Evolutionary conservation across 345 rosid genomes (phyloP), one percentile per base, ranked within the genome.

Genomic region (Citrus australasica): DNA sequence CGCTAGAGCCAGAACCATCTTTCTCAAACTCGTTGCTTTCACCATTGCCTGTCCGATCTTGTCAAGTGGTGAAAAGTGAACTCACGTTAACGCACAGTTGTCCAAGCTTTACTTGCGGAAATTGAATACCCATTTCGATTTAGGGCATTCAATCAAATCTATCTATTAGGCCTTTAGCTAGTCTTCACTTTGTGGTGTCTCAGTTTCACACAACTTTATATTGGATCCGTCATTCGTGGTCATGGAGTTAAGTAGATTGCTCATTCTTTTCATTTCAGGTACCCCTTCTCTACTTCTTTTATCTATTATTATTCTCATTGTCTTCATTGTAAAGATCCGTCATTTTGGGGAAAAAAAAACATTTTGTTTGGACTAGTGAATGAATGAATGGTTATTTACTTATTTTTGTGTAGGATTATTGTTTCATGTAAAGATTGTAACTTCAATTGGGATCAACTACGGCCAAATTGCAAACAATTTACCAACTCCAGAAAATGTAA

Each of bases 381-480:
- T 37, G 7, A 27, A 25, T 59, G 40, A 38, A 38, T 38, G 17
- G 60, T 11, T 17, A 1, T 46, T 42, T 24, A 77, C 37, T 17
- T 76, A 24, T 42, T 81, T 38, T 10, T 75, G 76, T 60, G 69
- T 4, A 66, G 66, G 56, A 67, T 37, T 76, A 37, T 8, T 67
- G 10, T 14, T 46, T 42, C 28, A 14, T 37, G 76, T 58, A 37
- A 73, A 56, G 67, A 22, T 69, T 80, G 94, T 83, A 32, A 69
- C 46, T 79, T 89, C 98, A 62, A 46, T 94, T 22, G 98, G 99
- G 51, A 88, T 97, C 61, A 97, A 97, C 85, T 97, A 97, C 75
- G 98, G 99, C 27, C 98, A 93, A 58, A 90, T 97, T 60, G 98
- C 94, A 13, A 85, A 94, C 81, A 91, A 97, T 42, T 92, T 97